Evolutionary conservation across 306 rosid genomes (phyloP).

Genomic region (Inga leiocalycina): DNA sequence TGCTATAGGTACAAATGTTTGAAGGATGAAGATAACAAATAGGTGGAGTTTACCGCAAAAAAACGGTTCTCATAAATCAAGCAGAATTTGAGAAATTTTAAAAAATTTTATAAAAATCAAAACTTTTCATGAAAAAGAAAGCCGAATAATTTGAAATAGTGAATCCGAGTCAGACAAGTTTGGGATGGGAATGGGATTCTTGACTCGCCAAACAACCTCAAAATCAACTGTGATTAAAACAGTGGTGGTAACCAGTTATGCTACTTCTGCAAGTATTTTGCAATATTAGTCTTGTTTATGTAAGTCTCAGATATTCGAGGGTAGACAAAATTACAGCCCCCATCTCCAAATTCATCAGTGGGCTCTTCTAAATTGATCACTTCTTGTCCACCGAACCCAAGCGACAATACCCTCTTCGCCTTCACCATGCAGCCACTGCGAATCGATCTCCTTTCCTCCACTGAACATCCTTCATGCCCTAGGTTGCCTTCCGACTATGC

Average conservation of each 20-base stretch:
- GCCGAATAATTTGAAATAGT: slow-evolving; percentile 56
- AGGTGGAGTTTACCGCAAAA: slow-evolving; percentile 45
- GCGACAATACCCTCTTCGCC: no score
- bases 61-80: slow-evolving; percentile 15
- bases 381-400: no score
- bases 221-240: slow-evolving; percentile 43
- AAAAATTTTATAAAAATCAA: no score
- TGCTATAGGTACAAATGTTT: not conserved
- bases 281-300: slow-evolving; percentile 38
- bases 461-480: no score
- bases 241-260: not conserved
- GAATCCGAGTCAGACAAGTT: slow-evolving; percentile 64
- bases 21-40: slow-evolving; percentile 26
- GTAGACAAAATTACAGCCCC: slow-evolving; percentile 29
- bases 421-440: no score
- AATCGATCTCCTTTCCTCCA: no score
- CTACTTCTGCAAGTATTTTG: slow-evolving; percentile 30
- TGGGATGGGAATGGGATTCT: slow-evolving; percentile 51
- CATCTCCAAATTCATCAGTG: slow-evolving; percentile 20
- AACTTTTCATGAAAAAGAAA: not conserved
- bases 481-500: no score
- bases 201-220: slow-evolving; percentile 43
- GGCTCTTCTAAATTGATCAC: no score
- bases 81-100: no score
- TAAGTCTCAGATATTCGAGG: slow-evolving; percentile 42